A percentile compares a stretch with the other conserved stretches of the same genome.
Evolutionary conservation across 2,329 filamentous ascomycete genomes (phyloP).

Genomic region (Aspergillus sp.): DNA sequence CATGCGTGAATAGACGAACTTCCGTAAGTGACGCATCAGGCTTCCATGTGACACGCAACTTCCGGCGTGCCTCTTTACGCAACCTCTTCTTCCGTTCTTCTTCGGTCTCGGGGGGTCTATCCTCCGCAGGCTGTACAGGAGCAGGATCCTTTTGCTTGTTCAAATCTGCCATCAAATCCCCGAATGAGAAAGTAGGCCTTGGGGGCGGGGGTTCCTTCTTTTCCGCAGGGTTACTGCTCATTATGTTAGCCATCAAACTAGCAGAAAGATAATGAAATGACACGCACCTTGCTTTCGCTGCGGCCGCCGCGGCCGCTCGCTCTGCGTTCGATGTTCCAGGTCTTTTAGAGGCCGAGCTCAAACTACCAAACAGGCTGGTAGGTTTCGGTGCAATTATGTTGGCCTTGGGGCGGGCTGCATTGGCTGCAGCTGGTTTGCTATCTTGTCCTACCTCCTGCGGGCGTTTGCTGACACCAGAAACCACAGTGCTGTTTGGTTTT

Average conservation of each 20-base stretch:
- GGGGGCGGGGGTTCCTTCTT: conserved; percentile 41
- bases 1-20: conserved; percentile 62
- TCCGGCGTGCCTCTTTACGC: conserved; percentile 62
- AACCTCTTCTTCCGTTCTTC: conserved; percentile 62
- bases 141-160: conserved; percentile 60
- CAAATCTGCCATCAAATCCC: conserved; percentile 52
- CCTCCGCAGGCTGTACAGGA: conserved; percentile 54
- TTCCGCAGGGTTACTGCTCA: conserved; percentile 33
- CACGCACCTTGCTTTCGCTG: conserved; percentile 39
- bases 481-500: conserved; percentile 27
- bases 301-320: conserved; percentile 43
- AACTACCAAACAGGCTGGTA: conserved; percentile 49
- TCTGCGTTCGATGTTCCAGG: conserved; percentile 54
- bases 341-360: conserved; percentile 53
- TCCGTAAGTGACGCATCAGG: conserved; percentile 58
- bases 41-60: conserved; percentile 63
- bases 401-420: conserved; percentile 38
- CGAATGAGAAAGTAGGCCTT: conserved; percentile 51
- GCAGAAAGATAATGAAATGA: background rate
- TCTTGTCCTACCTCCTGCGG: conserved; percentile 28
- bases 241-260: conserved; percentile 18
- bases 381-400: conserved; percentile 46
- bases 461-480: conserved; percentile 33
- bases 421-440: conserved; percentile 33
- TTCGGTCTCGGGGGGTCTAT: conserved; percentile 58